Base-by-base conservation (phyloP, 371 early-diverging fungal genomes). In the Apophysomyces variabilis region DNA sequence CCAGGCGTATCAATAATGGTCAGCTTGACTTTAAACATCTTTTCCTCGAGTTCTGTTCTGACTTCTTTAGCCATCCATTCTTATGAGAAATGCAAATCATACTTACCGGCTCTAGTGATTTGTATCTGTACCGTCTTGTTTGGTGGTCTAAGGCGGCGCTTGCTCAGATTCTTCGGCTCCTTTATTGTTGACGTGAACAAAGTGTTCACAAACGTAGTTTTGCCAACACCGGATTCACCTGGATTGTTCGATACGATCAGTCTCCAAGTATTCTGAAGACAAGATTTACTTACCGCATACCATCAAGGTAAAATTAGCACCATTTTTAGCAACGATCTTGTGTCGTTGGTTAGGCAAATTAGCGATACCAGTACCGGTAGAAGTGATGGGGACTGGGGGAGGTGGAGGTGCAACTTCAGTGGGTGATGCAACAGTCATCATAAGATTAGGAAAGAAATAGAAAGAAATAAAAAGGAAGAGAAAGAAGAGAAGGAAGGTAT, bases 261-360 rank as follows among this genome's bases (percentile, higher is more conserved):
- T 7, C 12, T 36, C 58, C 58, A 58, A 5, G n/a, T 8, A 36
- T 35, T 56, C n/a, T 36, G 58, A 58, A 41, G 41, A 37, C 59
- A 14, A 32, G 9, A 36, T 9, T 9, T 3, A 74, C 89, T 73
- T 89, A 92, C 99, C 99, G 64, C 96, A 96, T 35, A 98, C 96
- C 94, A 98, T 95, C 68, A 99, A 70, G 43, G 98, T 97, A 75
- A 96, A 98, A 85, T 93, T 89, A 41, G 95, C 90, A 44, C 97
- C 98, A 70, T 92, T 91, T 75, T 96, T 92, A 64, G 94, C 94
- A 60, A 95, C 95, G 81, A 95, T 97, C 84, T 94, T 93, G 78
- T 98, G 98, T 64, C 93, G 85, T 81, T 99, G 98, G 86, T 99
- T 98, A 57, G 99, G 99, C 68, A 99, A 85, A 85, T 98, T 97